These are phyloP conservation scores for Penicillium sp. DNA, from an alignment of 2,329 filamentous ascomycete genomes.

Conservation along the genomic window DNA sequence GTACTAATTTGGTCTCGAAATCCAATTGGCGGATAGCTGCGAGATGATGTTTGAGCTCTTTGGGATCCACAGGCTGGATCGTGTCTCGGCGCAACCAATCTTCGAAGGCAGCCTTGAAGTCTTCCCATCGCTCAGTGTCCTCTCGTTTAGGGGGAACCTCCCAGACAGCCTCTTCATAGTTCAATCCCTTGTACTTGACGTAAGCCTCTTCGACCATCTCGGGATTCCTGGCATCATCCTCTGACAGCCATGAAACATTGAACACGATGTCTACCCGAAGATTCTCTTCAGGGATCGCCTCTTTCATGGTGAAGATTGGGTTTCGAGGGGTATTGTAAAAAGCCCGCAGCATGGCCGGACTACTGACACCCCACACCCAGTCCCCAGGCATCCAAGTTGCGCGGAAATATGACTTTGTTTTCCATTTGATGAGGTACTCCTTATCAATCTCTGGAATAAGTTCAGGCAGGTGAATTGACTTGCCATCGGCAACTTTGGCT, in stretches of 20 bases:
- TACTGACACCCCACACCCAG: slow-evolving; percentile 78
- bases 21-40: slow-evolving; percentile 64
- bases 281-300: slow-evolving; percentile 86
- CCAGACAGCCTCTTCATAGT: slow-evolving; percentile 91
- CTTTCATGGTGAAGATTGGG: slow-evolving; percentile 69
- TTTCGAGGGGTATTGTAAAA: slow-evolving; percentile 71
- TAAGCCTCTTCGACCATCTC: slow-evolving; percentile 71
- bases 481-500: slow-evolving; percentile 45
- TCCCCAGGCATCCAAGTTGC: slow-evolving; percentile 84
- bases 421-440: slow-evolving; percentile 92
- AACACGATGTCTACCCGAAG: slow-evolving; percentile 88
- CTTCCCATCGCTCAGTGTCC: slow-evolving; percentile 67
- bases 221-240: slow-evolving; percentile 68
- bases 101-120: slow-evolving; percentile 80
- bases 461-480: slow-evolving; percentile 42
- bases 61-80: slow-evolving; percentile 59
- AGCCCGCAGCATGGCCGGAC: slow-evolving; percentile 65
- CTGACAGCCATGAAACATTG: slow-evolving; percentile 66
- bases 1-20: slow-evolving; percentile 67
- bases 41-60: slow-evolving; percentile 66
- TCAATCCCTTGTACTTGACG: slow-evolving; percentile 90
- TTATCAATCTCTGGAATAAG: slow-evolving; percentile 73
- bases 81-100: slow-evolving; percentile 82
- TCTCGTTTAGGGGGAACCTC: slow-evolving; percentile 70
- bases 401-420: slow-evolving; percentile 74